Evolutionary conservation across 2,329 filamentous ascomycete species (phyloP), one percentile per base, ranked within the genome.

Genomic region (Coleophoma crateriformis): DNA sequence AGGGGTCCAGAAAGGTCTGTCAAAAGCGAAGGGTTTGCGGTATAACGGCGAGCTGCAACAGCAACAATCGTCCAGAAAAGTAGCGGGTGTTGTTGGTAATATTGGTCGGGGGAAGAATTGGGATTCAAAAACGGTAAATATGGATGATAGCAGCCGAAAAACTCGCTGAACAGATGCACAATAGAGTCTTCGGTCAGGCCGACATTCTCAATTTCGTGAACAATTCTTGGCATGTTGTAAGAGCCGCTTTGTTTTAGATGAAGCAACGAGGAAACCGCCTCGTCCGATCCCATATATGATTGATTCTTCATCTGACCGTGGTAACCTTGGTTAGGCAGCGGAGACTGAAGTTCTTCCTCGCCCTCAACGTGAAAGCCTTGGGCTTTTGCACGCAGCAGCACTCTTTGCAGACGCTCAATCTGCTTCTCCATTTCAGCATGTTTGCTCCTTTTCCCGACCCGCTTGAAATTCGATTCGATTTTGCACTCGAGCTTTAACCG

Each of bases 341-440:
- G 81, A n/a, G 80, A 84, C 57, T 81, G 75, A 43, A 81, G 68
- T 55, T 77, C 64, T 48, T 81, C 76, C 40, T 82, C 77, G 40
- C 81, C 73, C 4, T 76, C 70, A 27, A 78, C 58, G 13, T 73
- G 61, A 56, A 74, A 84, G 51, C 82, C 81, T 59, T 84, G 78
- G 17, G 74, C 61, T 59, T 80, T 76, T 51, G 84, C 83, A 55
- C 76, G 74, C 50, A 79, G 71, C 53, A 87, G 74, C 59, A 75
- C 80, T 42, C 81, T 77, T 46, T 83, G 79, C 57, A 86, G 69
- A 54, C 75, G 80, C 50, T 88, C 85, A 61, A 91, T 88, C 67
- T 91, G 86, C 69, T 84, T 87, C 65, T 90, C 87, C 87, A 91
- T 91, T 69, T 91, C 88, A 61, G 87, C 87, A 68, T 92, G 87